Percentiles rank a stretch among this genome's conserved stretches.
phyloP scores from a whole-genome alignment of 2,329 filamentous ascomycete genomes.

The Knufia petricola region DNA sequence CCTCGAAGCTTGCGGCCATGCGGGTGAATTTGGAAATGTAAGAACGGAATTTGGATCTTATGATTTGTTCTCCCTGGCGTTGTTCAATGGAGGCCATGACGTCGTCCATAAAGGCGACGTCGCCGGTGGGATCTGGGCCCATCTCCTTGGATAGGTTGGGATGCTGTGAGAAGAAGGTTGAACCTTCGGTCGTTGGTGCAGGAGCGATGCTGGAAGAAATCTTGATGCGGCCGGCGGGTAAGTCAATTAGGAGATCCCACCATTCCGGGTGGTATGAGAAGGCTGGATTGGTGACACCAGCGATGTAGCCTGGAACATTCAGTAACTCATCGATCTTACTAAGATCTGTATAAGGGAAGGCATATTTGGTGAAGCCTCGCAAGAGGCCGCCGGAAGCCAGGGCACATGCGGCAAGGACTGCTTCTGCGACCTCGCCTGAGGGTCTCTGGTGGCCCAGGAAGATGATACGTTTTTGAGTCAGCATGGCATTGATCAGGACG shows the following conservation, averaged over 20 bases:
- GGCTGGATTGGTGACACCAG: slow-evolving; percentile 91
- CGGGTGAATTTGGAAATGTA: slow-evolving; percentile 94
- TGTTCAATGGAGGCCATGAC: slow-evolving; percentile 74
- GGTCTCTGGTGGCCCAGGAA: slow-evolving; percentile 93
- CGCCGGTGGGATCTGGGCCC: slow-evolving; percentile 63
- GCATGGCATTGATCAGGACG: slow-evolving; percentile 82
- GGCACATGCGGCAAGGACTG: slow-evolving; percentile 93
- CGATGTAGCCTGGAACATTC: slow-evolving; percentile 94
- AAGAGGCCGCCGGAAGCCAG: slow-evolving; percentile 87
- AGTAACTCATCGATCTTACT: slow-evolving; percentile 96
- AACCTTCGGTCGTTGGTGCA: slow-evolving; percentile 71
- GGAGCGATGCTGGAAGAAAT: slow-evolving; percentile 82
- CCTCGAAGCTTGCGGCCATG: slow-evolving; percentile 87
- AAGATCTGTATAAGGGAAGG: slow-evolving; percentile 94
- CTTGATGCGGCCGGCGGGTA: slow-evolving; percentile 85
- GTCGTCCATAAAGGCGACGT: slow-evolving; percentile 79
- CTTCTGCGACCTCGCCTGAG: slow-evolving; percentile 91
- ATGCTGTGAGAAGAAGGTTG: slow-evolving; percentile 79
- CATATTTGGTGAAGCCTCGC: slow-evolving; percentile 86
- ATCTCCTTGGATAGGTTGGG: slow-evolving; percentile 30
- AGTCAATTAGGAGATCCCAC: slow-evolving; percentile 95
- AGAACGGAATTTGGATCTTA: slow-evolving; percentile 84
- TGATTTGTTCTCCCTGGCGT: slow-evolving; percentile 78
- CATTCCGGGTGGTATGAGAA: slow-evolving; percentile 93
- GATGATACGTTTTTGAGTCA: slow-evolving; percentile 93